A percentile compares a stretch with the other conserved stretches of the same genome.
Evolutionary conservation across 2,329 filamentous ascomycete species (phyloP).

Genomic region (Pezizomycotina sp.): DNA sequence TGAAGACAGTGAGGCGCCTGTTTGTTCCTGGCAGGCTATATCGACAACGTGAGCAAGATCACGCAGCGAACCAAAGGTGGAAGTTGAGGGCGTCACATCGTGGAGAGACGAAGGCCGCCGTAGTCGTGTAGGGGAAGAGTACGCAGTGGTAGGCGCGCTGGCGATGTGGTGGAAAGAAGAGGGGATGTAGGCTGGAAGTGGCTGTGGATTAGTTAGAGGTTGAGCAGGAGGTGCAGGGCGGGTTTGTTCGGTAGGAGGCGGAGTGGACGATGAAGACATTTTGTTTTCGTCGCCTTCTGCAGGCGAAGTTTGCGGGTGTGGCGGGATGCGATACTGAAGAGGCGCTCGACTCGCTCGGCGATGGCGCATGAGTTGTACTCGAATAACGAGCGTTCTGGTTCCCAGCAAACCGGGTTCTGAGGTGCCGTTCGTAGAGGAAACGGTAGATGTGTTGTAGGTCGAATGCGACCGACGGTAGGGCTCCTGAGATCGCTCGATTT

Average conservation of each 20-base stretch:
- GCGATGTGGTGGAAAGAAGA: slow-evolving; percentile 6
- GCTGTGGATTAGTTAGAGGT: slow-evolving; percentile 1
- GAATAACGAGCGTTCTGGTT: no score
- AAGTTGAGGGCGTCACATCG: slow-evolving; percentile 29
- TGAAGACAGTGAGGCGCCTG: slow-evolving; percentile 19
- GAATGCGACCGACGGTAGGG: no score
- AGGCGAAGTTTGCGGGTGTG: no score
- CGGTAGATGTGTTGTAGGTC: no score
- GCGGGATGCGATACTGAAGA: no score
- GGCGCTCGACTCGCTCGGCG: no score
- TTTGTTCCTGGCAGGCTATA: slow-evolving; percentile 39
- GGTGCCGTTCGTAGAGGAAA: no score
- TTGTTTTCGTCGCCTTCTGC: no score
- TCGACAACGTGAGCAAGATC: slow-evolving; percentile 83
- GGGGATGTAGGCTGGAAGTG: slow-evolving; percentile 15
- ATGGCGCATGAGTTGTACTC: no score
- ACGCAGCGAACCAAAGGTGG: slow-evolving; percentile 57
- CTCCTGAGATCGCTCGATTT: no score
- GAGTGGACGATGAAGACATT: slow-evolving; percentile 15
- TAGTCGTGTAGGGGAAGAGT: slow-evolving; percentile 20
- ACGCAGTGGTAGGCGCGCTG: slow-evolving; percentile 17
- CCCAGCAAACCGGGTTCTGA: no score
- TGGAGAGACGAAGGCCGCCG: slow-evolving; percentile 19
- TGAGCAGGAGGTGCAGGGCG: slow-evolving; percentile 4
- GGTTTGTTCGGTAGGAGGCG: slow-evolving; percentile 4